Evolutionary conservation across 2,329 filamentous ascomycete species (phyloP), one percentile per base, ranked within the genome.

Genomic region (Alternaria triticimaculans): DNA sequence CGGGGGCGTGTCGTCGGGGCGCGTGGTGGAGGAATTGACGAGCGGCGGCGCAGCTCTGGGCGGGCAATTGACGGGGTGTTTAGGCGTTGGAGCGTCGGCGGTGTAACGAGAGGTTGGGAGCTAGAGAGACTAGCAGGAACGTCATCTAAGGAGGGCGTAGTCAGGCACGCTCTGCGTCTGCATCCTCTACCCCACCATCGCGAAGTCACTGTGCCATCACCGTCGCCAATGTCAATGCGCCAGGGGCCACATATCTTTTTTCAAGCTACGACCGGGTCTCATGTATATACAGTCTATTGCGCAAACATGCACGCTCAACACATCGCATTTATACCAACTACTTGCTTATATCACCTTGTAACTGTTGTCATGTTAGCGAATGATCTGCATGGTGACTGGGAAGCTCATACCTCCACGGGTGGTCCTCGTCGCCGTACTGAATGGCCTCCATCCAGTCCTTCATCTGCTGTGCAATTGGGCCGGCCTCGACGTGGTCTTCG

Each of bases 371-470:
- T 41, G 67, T 78, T 63, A 78, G 76, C 67, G 54, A 15, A 37
- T 50, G 14, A 20, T 43, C 8, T 12, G 21, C 21, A n/a, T 43
- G 10, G 23, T 10, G 18, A 44, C 11, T 25, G 53, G 10, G 55
- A 33, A 26, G 28, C 21, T 77, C 83, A 80, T 89, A 90, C 86
- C 94, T 97, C 96, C 96, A 99, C 70, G 90, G 87, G 80, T 97
- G 93, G 43, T 78, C 76, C 79, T 93, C 88, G 69, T 97, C 94
- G 67, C 96, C 96, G 79, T 98, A 97, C 84, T 98, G 95, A 72
- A 96, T 94, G 26, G 84, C 90, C 84, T 97, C 94, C 67, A 99
- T 97, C 96, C 96, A 99, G 74, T 91, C 88, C 88, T 97, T 97
- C 90, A 99, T 94, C 81, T 88, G 88, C 74, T 89, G 83, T 10